Conservation (phyloP, 441 rosid species). For the Codiaeum variegatum region DNA sequence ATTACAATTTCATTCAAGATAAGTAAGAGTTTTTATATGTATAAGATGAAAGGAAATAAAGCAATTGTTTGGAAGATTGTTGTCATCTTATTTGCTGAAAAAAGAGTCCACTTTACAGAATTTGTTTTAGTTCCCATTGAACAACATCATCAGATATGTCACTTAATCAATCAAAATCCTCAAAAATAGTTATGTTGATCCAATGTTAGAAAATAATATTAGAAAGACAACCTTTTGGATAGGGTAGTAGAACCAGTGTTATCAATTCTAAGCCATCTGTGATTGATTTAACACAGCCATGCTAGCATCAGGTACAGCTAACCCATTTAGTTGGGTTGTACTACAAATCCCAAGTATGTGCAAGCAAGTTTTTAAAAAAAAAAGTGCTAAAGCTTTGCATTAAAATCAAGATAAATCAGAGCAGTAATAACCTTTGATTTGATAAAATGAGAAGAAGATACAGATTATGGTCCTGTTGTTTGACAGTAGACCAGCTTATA, state of each 20-base stretch:
- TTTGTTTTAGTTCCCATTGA: conserved; percentile 95
- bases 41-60: too few relatives aligned
- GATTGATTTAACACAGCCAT: conserved; percentile 30
- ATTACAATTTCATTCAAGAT: too few relatives aligned
- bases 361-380: conserved; percentile 40
- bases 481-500: too few relatives aligned
- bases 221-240: conserved; percentile 32
- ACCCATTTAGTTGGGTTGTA: conserved; percentile 36
- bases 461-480: background rate
- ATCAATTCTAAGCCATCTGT: conserved; percentile 34
- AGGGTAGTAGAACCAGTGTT: conserved; percentile 31
- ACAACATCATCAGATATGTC: conserved; percentile 91
- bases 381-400: background rate
- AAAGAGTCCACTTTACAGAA: conserved; percentile 72
- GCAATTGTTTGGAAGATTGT: too few relatives aligned
- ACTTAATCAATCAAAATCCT: conserved; percentile 47
- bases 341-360: conserved; percentile 44
- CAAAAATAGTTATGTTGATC: background rate
- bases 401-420: conserved; percentile 6
- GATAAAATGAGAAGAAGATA: background rate
- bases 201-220: background rate
- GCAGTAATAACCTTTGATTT: background rate
- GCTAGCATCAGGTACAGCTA: conserved; percentile 41
- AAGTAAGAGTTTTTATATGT: too few relatives aligned
- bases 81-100: too few relatives aligned